Evolutionary conservation across 306 rosid genomes (phyloP), one percentile per base, ranked within the genome.

Genomic region (Prinsepia uniflora): DNA sequence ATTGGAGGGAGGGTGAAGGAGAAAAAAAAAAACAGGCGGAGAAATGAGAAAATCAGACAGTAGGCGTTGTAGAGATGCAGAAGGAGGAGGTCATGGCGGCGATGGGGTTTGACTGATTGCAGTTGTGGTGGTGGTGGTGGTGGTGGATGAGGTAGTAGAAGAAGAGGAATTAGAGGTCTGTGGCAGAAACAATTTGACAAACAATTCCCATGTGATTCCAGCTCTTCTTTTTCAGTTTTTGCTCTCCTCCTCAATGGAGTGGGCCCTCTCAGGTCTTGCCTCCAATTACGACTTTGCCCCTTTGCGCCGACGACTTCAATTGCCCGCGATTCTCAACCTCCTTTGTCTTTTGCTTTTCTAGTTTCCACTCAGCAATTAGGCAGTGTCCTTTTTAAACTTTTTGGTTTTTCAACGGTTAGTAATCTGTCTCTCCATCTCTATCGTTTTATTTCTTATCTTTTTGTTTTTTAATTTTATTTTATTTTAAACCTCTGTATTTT

Each of bases 121-220:
- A 7, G 56, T 52, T 8, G 50, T 0, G 53, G 53, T 48, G 17
- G 53, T 0, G 14, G 18, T 48, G 52, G 46, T 4, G 72, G 59
- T 60, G 71, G 81, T 53, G 79, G 82, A 46, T 50, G 75, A 49
- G 14, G 54, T 62, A 12, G 65, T 20, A 18, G 71, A 70, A 34
- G 67, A 63, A 73, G 73, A 71, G 80, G 67, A 74, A 57, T 70
- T 74, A 77, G 81, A 79, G 85, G 87, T 41, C 84, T 81, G 81
- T 76, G 84, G 70, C 64, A 20, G 67, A 82, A 82, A 72, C 52
- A 69, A 69, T 69, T 69, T 19, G 88, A 86, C 80, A 71, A 63
- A 82, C 81, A 89, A 90, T n/a, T n/a, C 96, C 92, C 98, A 93
- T 88, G 97, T 90, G 98, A 88, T 83, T 88, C 86, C 94, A 87